phyloP scores from a whole-genome alignment of 768 basidiomycete species.

The Lentinula lateritia region DNA sequence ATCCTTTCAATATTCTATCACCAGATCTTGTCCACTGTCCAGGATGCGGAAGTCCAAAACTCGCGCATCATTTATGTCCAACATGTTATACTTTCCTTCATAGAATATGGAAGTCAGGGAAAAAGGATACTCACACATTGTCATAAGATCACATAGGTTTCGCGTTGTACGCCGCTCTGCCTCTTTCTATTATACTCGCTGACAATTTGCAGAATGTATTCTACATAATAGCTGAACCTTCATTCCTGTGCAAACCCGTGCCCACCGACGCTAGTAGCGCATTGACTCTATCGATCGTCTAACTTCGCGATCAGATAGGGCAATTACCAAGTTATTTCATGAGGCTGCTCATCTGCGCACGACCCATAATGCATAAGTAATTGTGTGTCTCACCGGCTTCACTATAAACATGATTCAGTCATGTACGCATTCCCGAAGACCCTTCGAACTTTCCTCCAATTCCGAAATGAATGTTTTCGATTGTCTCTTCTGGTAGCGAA shows the following conservation, averaged over 20 bases:
- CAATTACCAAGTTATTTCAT: too few relatives aligned
- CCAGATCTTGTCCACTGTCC: constrained; percentile 87
- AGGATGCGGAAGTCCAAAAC: constrained; percentile 84
- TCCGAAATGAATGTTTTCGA: too few relatives aligned
- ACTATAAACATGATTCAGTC: too few relatives aligned
- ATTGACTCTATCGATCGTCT: too few relatives aligned
- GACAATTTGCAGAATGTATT: neutral
- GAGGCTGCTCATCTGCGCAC: too few relatives aligned
- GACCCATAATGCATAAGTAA: too few relatives aligned
- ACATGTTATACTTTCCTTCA: constrained; percentile 71
- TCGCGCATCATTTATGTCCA: constrained; percentile 84
- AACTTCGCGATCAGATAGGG: too few relatives aligned
- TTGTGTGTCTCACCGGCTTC: too few relatives aligned
- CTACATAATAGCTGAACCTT: neutral
- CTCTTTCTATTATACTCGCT: neutral
- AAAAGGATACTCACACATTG: constrained; percentile 25
- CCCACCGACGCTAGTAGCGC: too few relatives aligned
- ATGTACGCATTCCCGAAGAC: too few relatives aligned
- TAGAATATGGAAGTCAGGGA: constrained; percentile 54
- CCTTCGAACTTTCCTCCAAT: too few relatives aligned
- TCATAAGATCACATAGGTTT: constrained; percentile 18
- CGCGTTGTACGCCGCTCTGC: neutral
- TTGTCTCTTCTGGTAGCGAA: too few relatives aligned
- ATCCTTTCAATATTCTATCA: constrained; percentile 5
- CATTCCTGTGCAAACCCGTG: neutral